phyloP scores from a whole-genome alignment of 441 rosid genomes.

The Populus tomentosa region DNA sequence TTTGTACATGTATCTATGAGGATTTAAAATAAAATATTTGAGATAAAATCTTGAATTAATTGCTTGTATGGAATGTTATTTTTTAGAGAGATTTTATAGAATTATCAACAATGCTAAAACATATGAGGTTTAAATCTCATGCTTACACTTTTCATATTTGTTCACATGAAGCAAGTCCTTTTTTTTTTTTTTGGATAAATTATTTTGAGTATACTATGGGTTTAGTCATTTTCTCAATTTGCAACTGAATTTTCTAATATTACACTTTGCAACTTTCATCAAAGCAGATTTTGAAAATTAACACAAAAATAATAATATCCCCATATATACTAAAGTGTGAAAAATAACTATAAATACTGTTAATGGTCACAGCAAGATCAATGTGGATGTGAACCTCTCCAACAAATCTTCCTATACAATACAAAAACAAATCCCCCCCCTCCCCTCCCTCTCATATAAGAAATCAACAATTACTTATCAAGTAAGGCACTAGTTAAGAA shows the following conservation, averaged over 20 bases:
- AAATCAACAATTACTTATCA: not conserved
- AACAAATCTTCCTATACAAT: too few relatives aligned
- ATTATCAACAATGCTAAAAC: not conserved
- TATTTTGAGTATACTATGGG: not conserved
- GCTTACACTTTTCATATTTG: not conserved
- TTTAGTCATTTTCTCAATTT: not conserved
- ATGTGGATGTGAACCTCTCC: not conserved
- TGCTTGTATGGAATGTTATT: too few relatives aligned
- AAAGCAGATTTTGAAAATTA: not conserved
- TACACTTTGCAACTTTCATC: not conserved
- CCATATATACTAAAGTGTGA: too few relatives aligned
- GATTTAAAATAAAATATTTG: too few relatives aligned
- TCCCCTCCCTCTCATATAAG: too few relatives aligned
- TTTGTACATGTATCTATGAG: not conserved
- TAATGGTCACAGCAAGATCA: rapidly evolving
- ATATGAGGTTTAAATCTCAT: not conserved
- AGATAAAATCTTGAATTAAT: too few relatives aligned
- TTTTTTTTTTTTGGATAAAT: not conserved
- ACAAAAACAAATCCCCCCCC: too few relatives aligned
- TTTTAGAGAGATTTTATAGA: not conserved
- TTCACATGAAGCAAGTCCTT: not conserved
- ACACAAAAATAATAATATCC: not conserved
- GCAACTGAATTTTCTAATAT: too few relatives aligned
- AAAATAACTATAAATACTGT: too few relatives aligned
- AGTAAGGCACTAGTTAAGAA: rapidly evolving